These are phyloP conservation scores for Spinellus fusiger DNA, from an alignment of 192 early-diverging fungal genomes.

Conservation along the genomic window DNA sequence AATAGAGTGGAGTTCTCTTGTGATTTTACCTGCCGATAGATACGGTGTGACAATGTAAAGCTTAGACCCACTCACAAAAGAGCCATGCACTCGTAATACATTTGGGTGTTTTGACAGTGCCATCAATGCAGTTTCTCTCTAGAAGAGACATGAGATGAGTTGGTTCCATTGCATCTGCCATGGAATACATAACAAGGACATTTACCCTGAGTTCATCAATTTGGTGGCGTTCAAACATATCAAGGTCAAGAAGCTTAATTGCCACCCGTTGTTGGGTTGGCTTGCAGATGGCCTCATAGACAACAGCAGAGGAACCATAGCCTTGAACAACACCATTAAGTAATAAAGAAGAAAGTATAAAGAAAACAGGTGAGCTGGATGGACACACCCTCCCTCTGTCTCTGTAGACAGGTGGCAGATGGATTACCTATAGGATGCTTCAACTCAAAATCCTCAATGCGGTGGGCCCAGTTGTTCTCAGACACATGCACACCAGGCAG, in stretches of 20 bases:
- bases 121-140: conserved; percentile 86
- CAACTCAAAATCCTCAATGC: conserved; percentile 32
- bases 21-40: conserved; percentile 48
- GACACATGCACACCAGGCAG: conserved; percentile 5
- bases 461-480: conserved; percentile 19
- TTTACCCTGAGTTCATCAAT: conserved; percentile 82
- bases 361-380: no score
- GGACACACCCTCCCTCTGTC: not conserved
- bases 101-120: conserved; percentile 79
- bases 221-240: conserved; percentile 86
- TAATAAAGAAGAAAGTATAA: no score
- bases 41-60: conserved; percentile 83
- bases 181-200: not conserved
- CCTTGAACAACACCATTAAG: conserved; percentile 33
- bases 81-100: conserved; percentile 73
- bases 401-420: not conserved
- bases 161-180: not conserved
- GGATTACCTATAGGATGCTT: conserved; percentile 24
- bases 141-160: not conserved
- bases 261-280: conserved; percentile 65
- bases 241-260: conserved; percentile 84
- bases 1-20: not conserved
- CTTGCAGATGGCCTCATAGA: conserved; percentile 73
- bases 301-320: conserved; percentile 82
- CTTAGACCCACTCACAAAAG: conserved; percentile 76